Evolutionary conservation across 2,329 filamentous ascomycete genomes (phyloP), one percentile per base, ranked within the genome.

Genomic region (Fusarium oxysporum): DNA sequence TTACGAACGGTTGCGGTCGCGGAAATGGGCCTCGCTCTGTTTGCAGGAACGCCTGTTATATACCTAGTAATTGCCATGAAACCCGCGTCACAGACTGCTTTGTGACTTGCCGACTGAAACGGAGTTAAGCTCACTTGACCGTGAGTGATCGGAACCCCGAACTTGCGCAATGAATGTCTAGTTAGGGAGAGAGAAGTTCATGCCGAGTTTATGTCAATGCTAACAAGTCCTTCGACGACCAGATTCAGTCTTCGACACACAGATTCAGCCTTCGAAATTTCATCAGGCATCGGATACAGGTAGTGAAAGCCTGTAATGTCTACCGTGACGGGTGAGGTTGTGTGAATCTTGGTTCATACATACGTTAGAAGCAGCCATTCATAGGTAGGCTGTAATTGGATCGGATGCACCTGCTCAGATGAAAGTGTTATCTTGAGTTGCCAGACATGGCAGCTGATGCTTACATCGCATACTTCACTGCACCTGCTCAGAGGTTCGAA

Each of bases 1-100:
- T 28, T 21, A 17, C 12, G 19, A 48, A n/a, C 3, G 4, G 3
- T n/a, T 17, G 10, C 6, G 6, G 4, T 3, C 19, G 3, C 14
- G 25, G 21, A 30, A 48, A 12, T 10, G 4, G 6, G 12, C 28
- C 45, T 32, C 1, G 28, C 14, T 48, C 14, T 11, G 21, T 21
- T n/a, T 21, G 28, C 10, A 48, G 21, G 14, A n/a, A 25, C 14
- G 16, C 10, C 16, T 6, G 0, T 32, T 30, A 17, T 32, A n/a
- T 25, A 25, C 23, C 23, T 48, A 32, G 45, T 12, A 32, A 17
- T 5, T 30, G 10, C 19, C 14, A 32, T 8, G 28, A 32, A n/a
- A 8, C 14, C 2, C 2, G 28, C 21, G 17, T 13, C 47, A 50
- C 21, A 23, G 30, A 50, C 25, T 16, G 25, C 8, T 16, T 0